Base-by-base conservation (phyloP, 2,329 filamentous ascomycete species). In the Ophiostoma australiae region DNA sequence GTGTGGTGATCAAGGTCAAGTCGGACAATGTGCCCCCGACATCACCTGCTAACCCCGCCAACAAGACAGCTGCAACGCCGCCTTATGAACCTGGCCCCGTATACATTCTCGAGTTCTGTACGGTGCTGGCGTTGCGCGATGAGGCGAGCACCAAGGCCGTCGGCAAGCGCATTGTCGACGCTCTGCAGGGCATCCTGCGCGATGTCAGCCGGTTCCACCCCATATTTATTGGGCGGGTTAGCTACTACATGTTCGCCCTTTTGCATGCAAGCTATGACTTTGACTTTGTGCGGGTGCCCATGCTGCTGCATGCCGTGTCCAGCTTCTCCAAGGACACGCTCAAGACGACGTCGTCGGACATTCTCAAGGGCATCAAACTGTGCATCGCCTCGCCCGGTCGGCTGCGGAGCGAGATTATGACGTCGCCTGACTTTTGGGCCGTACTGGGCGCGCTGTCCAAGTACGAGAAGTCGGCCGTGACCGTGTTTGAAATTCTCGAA, bases 401-500 rank as follows among this genome's bases (percentile, higher is more conserved):
- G 15, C 82, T 99, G 37, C 89, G 92, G 71, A 97, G 92, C 75
- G 94, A 98, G 80, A 91, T 98, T 75, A 96, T 97, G 80, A 94
- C 92, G 17, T 98, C 94, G 23, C 95, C 95, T 0, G 95, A 99
- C 77, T 98, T 99, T 79, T 99, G 95, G 95, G 90, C 91, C 5
- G 91, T 97, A 17, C 83, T 99, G 69, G 90, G 93, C 73, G 87
- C 89, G 41, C 82, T 99, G 23, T 89, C 92, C 67, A 83, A 84
- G 33, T 86, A 90, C 73, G 81, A 87, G 3, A 89, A 92, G 70
- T 90, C 91, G 35, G 91, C 93, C 1, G 84, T 89, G 0, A 85
- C 90, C 20, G 93, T 97, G 0, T 98, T 98, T 78, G 88, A 91
- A 70, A 91, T 98, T n/a, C 84, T 97, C 0, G 91, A 95, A 77